Percentiles rank a stretch among this genome's conserved stretches.
Conservation (phyloP, 305 asterid species). For the Fraxinus paxiana region DNA sequence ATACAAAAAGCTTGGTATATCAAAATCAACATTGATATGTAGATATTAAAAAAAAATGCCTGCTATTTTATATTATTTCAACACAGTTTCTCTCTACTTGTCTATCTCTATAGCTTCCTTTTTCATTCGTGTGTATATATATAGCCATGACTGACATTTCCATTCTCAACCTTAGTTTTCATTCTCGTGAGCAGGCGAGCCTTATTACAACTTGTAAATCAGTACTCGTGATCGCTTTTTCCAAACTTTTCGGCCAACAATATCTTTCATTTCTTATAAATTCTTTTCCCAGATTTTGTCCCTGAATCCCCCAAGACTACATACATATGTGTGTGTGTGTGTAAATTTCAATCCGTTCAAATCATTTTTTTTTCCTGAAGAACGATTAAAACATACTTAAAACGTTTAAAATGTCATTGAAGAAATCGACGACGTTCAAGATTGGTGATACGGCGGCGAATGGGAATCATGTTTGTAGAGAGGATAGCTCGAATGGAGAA, state of each 20-base stretch:
- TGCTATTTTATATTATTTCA: not conserved
- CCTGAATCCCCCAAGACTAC: not conserved
- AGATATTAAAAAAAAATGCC: not conserved
- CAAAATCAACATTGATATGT: not conserved
- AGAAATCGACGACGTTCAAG: conserved; percentile 13
- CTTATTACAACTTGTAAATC: not conserved
- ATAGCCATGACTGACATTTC: not conserved
- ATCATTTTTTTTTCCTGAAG: not conserved
- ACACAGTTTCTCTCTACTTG: not conserved
- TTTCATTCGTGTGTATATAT: not conserved
- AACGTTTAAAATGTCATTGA: conserved; percentile 17
- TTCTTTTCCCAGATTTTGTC: not conserved
- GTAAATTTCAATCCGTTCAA: not conserved
- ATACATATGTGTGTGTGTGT: not conserved
- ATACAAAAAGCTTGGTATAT: not conserved
- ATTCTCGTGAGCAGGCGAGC: not conserved
- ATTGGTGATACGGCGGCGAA: not conserved
- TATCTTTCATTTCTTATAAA: not conserved
- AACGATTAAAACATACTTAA: not conserved
- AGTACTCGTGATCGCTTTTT: not conserved
- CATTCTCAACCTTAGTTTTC: not conserved
- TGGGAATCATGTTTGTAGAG: conserved; percentile 10
- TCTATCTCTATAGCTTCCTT: not conserved
- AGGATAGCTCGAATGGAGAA: conserved; percentile 12
- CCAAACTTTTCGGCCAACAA: not conserved